Base-by-base conservation (phyloP, 352 stramenopile species). In the Phytophthora constricta region DNA sequence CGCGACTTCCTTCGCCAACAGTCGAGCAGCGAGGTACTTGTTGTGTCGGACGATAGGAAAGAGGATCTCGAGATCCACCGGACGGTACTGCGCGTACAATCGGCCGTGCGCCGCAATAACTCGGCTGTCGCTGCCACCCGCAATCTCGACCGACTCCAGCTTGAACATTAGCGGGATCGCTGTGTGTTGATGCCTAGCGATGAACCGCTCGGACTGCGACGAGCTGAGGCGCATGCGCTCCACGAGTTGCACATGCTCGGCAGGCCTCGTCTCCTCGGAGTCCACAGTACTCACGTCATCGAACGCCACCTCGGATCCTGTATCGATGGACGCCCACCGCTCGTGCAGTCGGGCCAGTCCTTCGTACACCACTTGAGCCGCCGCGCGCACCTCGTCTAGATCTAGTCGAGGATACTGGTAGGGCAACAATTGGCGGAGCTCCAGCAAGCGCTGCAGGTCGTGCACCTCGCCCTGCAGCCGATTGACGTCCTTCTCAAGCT, bases 381-480 rank as follows among this genome's bases (percentile, higher is more conserved):
- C 62, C 5, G 50, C 50, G 16, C 48, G 68, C 19, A 66, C 55
- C 39, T 72, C 73, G 19, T 63, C 50, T 5, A 56, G 17, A 17
- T 56, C 28, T 9, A 70, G 34, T 16, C 43, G 37, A 4, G 66
- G 66, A 16, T 70, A 65, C 39, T 55, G 57, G 16, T 60, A 46
- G 13, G 50, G 31, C 26, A 89, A 53, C 23, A 72, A 55, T 11
- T 82, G 58, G 8, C 68, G 71, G 27, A 87, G 59, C n/a, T 69
- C 65, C 19, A 78, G 47, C 20, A 86, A 58, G 22, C 70, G 31
- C 45, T 79, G 55, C 19, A 89, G 57, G 52, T 79, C 65, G 20
- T 58, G 61, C 42, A 89, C 72, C 58, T 86, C 73, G 49, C 59
- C 55, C 34, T 71, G 58, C 52, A 87, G 62, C 26, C 53, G 50